Conservation (phyloP, 345 rosid species). For the Linum lewisii region DNA sequence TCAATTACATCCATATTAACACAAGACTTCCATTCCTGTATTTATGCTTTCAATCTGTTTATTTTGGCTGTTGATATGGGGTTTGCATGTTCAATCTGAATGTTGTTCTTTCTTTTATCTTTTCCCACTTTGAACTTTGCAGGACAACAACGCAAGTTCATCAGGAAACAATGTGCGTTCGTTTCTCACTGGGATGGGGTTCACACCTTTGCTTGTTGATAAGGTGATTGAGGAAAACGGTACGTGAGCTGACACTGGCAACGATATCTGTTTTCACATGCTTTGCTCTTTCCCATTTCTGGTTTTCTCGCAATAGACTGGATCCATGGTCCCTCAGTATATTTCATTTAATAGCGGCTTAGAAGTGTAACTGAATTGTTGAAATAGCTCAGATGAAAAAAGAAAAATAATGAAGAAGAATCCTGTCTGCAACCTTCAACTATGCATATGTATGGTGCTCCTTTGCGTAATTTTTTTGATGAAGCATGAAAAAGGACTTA, state of each 20-base stretch:
- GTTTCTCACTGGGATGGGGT: constrained; percentile 72
- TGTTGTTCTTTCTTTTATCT: background rate
- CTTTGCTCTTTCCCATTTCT: too few species aligned
- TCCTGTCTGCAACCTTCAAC: constrained; percentile 2
- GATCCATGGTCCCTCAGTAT: too few species aligned
- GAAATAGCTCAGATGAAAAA: background rate
- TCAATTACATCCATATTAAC: constrained; percentile 16
- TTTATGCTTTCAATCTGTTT: background rate
- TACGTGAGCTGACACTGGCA: constrained; percentile 14
- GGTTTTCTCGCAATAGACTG: too few species aligned
- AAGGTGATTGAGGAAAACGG: constrained; percentile 73
- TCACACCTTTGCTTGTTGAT: constrained; percentile 50
- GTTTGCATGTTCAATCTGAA: constrained; percentile 1
- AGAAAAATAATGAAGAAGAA: constrained; percentile 1
- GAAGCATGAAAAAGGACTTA: too few species aligned
- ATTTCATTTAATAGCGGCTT: too few species aligned
- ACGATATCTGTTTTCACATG: too few species aligned
- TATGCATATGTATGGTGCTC: constrained; percentile 9
- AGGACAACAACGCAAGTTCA: constrained; percentile 75
- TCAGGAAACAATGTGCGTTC: constrained; percentile 58
- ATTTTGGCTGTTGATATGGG: background rate
- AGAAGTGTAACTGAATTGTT: too few species aligned
- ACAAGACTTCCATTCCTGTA: background rate
- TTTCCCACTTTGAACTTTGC: constrained; percentile 9
- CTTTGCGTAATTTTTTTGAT: constrained; percentile 16